phyloP scores from a whole-genome alignment of 768 basidiomycete species.

The Russula brevipes region DNA sequence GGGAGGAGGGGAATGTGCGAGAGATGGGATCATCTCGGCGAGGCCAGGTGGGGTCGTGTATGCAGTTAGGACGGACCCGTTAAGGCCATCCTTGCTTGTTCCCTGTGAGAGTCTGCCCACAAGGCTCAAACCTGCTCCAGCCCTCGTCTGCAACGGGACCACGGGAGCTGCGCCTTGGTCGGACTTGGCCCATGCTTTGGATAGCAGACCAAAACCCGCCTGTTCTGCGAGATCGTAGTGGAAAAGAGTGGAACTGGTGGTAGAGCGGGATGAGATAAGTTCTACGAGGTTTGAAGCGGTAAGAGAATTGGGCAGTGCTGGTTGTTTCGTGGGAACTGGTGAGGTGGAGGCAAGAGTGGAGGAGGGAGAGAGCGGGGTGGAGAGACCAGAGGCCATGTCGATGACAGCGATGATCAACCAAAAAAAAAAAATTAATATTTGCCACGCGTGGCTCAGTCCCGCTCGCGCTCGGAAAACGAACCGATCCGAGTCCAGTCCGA shows the following conservation, averaged over 20 bases:
- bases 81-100: conserved; percentile 60
- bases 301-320: conserved; percentile 17
- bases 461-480: background rate
- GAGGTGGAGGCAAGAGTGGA: conserved; percentile 34
- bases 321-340: conserved; percentile 31
- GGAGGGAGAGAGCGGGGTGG: conserved; percentile 31
- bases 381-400: conserved; percentile 3
- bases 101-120: conserved; percentile 77
- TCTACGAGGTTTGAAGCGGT: conserved; percentile 65
- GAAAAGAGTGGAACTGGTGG: conserved; percentile 63
- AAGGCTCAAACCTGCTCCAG: conserved; percentile 77
- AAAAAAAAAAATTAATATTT: too few relatives aligned
- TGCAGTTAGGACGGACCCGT: conserved; percentile 60
- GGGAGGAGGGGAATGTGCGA: conserved; percentile 65
- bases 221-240: conserved; percentile 82
- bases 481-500: background rate
- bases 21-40: conserved; percentile 73
- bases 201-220: conserved; percentile 70
- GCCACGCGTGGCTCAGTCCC: too few relatives aligned
- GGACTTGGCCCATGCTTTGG: conserved; percentile 57
- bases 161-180: conserved; percentile 46
- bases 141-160: conserved; percentile 70
- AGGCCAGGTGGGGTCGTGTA: conserved; percentile 84
- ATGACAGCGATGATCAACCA: too few relatives aligned
- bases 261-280: conserved; percentile 53